These are phyloP conservation scores for Thermoascus crustaceus DNA, from an alignment of 2,329 filamentous ascomycete genomes.

Conservation along the genomic window DNA sequence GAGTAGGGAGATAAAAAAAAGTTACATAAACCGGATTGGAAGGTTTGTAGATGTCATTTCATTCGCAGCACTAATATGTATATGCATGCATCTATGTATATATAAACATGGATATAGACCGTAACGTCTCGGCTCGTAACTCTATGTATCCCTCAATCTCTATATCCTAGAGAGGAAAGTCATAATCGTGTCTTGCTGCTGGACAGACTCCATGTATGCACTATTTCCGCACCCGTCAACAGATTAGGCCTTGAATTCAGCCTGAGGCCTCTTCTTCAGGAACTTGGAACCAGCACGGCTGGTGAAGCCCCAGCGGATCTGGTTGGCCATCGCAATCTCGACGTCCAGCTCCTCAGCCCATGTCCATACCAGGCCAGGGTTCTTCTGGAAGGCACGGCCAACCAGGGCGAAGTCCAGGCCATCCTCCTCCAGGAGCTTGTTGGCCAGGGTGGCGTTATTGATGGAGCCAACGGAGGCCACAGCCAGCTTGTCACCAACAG, in stretches of 20 bases:
- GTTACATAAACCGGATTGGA: too few species aligned
- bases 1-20: too few species aligned
- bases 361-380: conserved; percentile 68
- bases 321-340: conserved; percentile 23
- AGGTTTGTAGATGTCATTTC: too few species aligned
- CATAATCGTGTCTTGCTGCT: too few species aligned
- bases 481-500: not conserved
- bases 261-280: not conserved
- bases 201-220: too few species aligned
- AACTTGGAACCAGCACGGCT: conserved; percentile 7
- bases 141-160: too few species aligned
- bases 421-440: conserved; percentile 47
- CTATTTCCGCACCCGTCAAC: too few species aligned
- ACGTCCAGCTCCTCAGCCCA: conserved; percentile 30
- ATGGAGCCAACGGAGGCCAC: conserved; percentile 65
- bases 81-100: too few species aligned
- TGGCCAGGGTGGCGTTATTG: conserved; percentile 59
- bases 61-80: too few species aligned
- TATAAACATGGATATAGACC: too few species aligned
- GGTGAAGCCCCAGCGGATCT: conserved; percentile 25
- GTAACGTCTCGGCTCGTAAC: too few species aligned
- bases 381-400: conserved; percentile 70
- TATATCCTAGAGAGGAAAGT: too few species aligned
- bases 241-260: not conserved
- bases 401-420: conserved; percentile 62